Evolutionary conservation across 2,329 filamentous ascomycete species (phyloP), one percentile per base, ranked within the genome.

Genomic region (Lasiodiplodia sp.): DNA sequence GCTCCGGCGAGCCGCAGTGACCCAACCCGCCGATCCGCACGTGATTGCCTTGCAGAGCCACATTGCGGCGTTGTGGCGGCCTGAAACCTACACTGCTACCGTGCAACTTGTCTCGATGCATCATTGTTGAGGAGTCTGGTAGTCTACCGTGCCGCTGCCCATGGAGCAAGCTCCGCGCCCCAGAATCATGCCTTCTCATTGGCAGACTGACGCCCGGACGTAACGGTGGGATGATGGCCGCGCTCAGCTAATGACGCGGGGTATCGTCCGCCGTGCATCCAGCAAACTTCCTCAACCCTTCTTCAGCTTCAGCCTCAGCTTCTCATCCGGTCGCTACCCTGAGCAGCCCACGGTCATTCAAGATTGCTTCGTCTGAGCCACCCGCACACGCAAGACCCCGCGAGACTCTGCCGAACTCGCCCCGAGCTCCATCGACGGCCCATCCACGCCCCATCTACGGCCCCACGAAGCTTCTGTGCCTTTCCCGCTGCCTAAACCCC

Each of bases 211-310:
- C 44, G 60, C 10, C 56, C 56, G 37, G 56, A 28, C 7, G 31
- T 14, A 16, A 11, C 18, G 38, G 40, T 62, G 57, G 57, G 21
- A 62, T 49, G 10, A 62, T 62, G 57, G 23, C 57, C 40, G 57
- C 40, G 38, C n/a, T 11, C 57, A 40, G 21, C 57, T 21, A 23
- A 21, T 31, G 23, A 23, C 55, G 58, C 58, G 60, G 60, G 60
- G 60, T 64, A 37, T 37, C 58, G 37, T 25, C 28, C 47, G 47
- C 18, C 60, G 18, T 16, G 5, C n/a, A 14, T 28, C 23, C 38
- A 25, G 14, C 34, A 12, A 28, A 18, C 44, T 18, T 14, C 44
- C 47, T 25, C 47, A 25, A 34, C 28, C 25, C 23, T 11, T 49
- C 16, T 14, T 34, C 34, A 16, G 18, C 40, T 28, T 51, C 40